Conservation (phyloP, 768 basidiomycete species). For the Hebeloma cylindrosporum region DNA sequence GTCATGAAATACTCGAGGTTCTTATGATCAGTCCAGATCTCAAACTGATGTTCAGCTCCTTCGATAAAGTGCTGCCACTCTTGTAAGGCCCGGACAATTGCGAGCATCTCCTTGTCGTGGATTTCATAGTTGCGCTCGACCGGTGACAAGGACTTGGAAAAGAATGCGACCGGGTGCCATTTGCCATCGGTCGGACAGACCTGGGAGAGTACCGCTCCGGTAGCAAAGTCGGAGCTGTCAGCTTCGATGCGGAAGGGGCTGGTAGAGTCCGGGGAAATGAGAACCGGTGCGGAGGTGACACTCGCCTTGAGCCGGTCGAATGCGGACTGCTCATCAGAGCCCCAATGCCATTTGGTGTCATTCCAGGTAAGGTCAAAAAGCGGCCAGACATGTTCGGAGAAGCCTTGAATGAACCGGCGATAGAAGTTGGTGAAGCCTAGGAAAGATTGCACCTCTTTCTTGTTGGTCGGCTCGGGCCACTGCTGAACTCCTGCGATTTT, state of each 20-base stretch:
- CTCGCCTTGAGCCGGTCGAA: conserved; percentile 28
- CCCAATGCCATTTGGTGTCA: conserved; percentile 15
- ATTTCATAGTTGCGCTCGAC: conserved; percentile 50
- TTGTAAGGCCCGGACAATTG: too few relatives aligned
- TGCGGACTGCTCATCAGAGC: conserved; percentile 9
- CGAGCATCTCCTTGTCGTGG: conserved; percentile 56
- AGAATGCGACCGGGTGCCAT: conserved; percentile 42
- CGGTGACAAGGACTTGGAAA: conserved; percentile 29
- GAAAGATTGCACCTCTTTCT: conserved; percentile 38
- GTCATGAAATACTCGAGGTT: too few relatives aligned
- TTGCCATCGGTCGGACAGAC: conserved; percentile 20
- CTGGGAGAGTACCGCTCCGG: conserved; percentile 32
- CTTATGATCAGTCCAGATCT: too few relatives aligned
- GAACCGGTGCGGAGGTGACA: conserved; percentile 32
- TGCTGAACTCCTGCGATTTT: conserved; percentile 36
- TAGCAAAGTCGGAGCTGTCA: conserved; percentile 36
- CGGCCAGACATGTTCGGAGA: conserved; percentile 31
- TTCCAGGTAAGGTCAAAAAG: conserved; percentile 23
- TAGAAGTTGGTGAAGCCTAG: conserved; percentile 49
- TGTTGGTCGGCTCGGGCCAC: conserved; percentile 31
- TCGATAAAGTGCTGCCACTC: too few relatives aligned
- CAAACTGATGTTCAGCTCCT: too few relatives aligned
- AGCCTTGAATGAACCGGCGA: conserved; percentile 39
- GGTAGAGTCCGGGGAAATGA: conserved; percentile 31
- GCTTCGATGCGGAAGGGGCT: conserved; percentile 25